Percentiles rank a stretch among this genome's conserved stretches.
phyloP scores from a whole-genome alignment of 1,139 yeast species.

The Protomyces gravidus region DNA sequence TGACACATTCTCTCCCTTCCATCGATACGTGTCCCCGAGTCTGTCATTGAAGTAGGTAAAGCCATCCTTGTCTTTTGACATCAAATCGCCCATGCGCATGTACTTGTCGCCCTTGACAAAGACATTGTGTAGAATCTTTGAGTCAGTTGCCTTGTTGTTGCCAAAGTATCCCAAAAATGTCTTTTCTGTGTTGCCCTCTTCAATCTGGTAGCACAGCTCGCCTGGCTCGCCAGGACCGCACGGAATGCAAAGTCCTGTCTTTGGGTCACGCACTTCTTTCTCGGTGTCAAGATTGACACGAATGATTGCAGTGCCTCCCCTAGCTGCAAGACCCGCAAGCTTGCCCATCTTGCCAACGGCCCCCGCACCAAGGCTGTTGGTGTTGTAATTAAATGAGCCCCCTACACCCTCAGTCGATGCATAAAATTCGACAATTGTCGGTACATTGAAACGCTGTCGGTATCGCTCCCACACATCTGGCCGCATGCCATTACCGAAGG shows the following conservation, averaged over 20 bases:
- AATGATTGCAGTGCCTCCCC: slow-evolving; percentile 12
- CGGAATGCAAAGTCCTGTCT: slow-evolving; percentile 58
- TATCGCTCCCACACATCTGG: slow-evolving; percentile 86
- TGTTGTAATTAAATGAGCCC: slow-evolving; percentile 78
- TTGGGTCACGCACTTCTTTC: slow-evolving; percentile 64
- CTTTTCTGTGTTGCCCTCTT: slow-evolving; percentile 38
- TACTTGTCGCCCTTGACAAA: slow-evolving; percentile 86
- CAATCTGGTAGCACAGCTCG: slow-evolving; percentile 52
- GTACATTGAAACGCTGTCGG: slow-evolving; percentile 68
- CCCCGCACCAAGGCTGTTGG: slow-evolving; percentile 77
- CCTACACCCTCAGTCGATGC: slow-evolving; percentile 93
- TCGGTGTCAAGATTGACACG: slow-evolving; percentile 44
- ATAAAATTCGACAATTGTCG: slow-evolving; percentile 82
- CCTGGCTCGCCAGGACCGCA: slow-evolving; percentile 68
- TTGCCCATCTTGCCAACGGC: slow-evolving; percentile 84
- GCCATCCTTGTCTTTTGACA: slow-evolving; percentile 64
- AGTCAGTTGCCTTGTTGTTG: slow-evolving; percentile 69
- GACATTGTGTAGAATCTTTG: slow-evolving; percentile 68
- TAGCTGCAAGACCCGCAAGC: slow-evolving; percentile 45
- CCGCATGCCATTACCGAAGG: slow-evolving; percentile 89
- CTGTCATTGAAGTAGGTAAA: slow-evolving; percentile 59
- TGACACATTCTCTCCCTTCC: slow-evolving; percentile 95
- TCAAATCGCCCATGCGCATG: slow-evolving; percentile 82
- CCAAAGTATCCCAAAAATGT: slow-evolving; percentile 86
- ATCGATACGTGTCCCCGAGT: slow-evolving; percentile 89